Base-by-base conservation (phyloP, 805 yeast genomes). In the Starmerella riodocensis region DNA sequence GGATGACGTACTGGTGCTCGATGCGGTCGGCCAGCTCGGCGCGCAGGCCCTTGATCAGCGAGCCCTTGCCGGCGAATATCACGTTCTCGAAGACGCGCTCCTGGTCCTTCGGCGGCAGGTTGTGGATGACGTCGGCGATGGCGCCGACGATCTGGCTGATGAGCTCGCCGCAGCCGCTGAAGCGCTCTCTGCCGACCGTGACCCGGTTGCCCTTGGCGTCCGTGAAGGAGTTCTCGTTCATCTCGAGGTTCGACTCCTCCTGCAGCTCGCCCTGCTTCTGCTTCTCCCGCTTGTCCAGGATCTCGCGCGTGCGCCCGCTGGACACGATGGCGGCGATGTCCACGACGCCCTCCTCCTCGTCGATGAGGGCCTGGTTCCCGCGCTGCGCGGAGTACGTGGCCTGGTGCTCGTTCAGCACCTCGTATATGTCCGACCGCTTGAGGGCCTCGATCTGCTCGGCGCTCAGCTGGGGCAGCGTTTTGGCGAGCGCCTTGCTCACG, bases 251-350 rank as follows among this genome's bases (percentile, higher is more conserved):
- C 12, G 55, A 56, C 29, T 53, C 62, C 26, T 58, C 61, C 14
- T 54, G 58, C 41, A 52, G 34, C 46, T 52, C 51, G 51, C 62
- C 48, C 55, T 60, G 44, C 53, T 67, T 64, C 40, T 65, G 63
- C 49, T 62, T 65, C 51, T 76, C 79, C 45, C 81, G 66, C 54
- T 73, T 75, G 48, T 73, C 82, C 39, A 81, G 56, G 29, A 78
- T 67, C 57, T 80, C 85, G 37, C 80, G 66, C 2, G 85, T 73
- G 46, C 77, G 72, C 12, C 76, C 84, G 45, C 82, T 76, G 1
- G 91, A 73, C 11, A 86, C 91, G 49, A 86, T 74, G 29, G 85
- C 83, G 2, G 95, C 94, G 35, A 88, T 85, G 57, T 88, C 94
- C 28, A 84, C 67, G 3, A 76, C 73, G 38, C 84, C 93, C 23